Evolutionary conservation across 306 rosid genomes (phyloP), one percentile per base, ranked within the genome.

Genomic region (Albizia julibrissin): DNA sequence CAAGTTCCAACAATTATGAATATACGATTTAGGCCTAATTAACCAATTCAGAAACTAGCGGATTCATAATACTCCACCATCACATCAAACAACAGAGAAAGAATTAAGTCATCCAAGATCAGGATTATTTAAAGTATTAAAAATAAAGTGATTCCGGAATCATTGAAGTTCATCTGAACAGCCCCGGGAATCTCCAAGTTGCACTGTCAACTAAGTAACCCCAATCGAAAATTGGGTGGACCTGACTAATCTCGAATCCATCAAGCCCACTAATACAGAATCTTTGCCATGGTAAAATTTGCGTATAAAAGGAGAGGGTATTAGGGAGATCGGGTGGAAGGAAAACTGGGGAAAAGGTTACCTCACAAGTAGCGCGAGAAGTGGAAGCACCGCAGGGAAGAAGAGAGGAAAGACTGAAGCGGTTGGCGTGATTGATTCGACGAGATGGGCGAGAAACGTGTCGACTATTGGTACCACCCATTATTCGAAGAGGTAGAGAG

Each of bases 381-480:
- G 90, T 39, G 31, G 90, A 87, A 86, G 83, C 85, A 77, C 90
- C 90, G 15, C 91, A 87, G 75, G 37, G 68, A 62, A 88, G 78
- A 74, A 88, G 81, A 68, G 91, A 86, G 65, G 81, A 86, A 76
- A 88, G 46, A 10, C 49, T 64, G 86, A 91, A 88, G 80, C 94
- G 86, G 67, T 74, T 79, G 88, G 73, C 1, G 79, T 80, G 64
- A 52, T 74, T 75, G 85, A 77, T 85, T 90, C 89, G 87, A 72
- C 85, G 50, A 76, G 88, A 83, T 76, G 82, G 77, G 68, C 88
- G 90, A 75, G 90, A 85, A 47, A 83, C 89, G 91, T 81, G 74
- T 79, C 89, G 90, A 79, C 90, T 86, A 64, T 75, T 80, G 81
- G 90, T 79, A 65, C 85, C 81, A 88, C 93, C 93, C 93, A 90